phyloP scores from a whole-genome alignment of 371 early-diverging fungal species.

The Rhizomucor pusillus region DNA sequence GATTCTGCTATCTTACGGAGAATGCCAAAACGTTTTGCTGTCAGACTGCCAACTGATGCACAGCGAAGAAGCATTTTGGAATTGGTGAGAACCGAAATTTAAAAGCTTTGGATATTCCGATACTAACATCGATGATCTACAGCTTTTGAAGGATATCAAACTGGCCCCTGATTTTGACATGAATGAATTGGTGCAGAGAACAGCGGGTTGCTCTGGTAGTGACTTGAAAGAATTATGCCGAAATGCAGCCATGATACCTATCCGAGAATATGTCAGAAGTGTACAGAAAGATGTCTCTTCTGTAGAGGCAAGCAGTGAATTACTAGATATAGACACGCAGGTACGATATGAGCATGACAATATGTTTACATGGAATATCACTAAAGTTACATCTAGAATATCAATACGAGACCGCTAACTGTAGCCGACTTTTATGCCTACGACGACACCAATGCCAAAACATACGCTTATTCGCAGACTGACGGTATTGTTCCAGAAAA shows the following conservation, averaged over 20 bases:
- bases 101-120: not conserved
- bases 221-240: slow-evolving; percentile 97
- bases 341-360: slow-evolving; percentile 14
- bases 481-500: slow-evolving; percentile 12
- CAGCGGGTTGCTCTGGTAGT: slow-evolving; percentile 90
- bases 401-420: slow-evolving; percentile 58
- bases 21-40: slow-evolving; percentile 96
- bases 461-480: slow-evolving; percentile 16
- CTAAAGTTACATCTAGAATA: slow-evolving; percentile 25
- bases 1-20: slow-evolving; percentile 93
- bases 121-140: not conserved
- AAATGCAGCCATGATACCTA: slow-evolving; percentile 93
- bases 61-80: slow-evolving; percentile 91
- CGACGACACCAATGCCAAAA: slow-evolving; percentile 37
- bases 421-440: slow-evolving; percentile 62
- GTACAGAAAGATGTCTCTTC: slow-evolving; percentile 25
- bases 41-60: slow-evolving; percentile 82
- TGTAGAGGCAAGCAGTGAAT: slow-evolving; percentile 31
- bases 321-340: slow-evolving; percentile 32
- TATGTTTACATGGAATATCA: not conserved
- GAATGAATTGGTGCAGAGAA: slow-evolving; percentile 68
- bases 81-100: slow-evolving; percentile 44
- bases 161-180: slow-evolving; percentile 74
- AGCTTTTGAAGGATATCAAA: slow-evolving; percentile 73
- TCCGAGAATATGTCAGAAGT: slow-evolving; percentile 83